These are phyloP conservation scores for Penicillium sp. DNA, from an alignment of 2,329 filamentous ascomycete species.

Conservation along the genomic window DNA sequence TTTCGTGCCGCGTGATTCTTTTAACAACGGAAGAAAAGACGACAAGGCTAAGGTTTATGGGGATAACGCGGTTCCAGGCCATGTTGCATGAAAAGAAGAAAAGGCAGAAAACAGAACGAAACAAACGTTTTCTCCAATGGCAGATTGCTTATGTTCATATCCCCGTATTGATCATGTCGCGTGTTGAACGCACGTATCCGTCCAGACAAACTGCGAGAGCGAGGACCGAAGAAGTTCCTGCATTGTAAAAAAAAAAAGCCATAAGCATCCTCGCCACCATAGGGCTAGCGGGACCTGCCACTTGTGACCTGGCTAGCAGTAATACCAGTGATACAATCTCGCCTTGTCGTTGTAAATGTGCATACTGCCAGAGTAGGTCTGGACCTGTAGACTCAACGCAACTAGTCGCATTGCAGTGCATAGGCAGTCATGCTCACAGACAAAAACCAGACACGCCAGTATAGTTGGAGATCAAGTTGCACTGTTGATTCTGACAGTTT, in stretches of 20 bases:
- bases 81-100: conserved; percentile 13
- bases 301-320: neutral
- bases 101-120: conserved; percentile 9
- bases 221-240: neutral
- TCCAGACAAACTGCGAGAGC: conserved; percentile 1
- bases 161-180: conserved; percentile 8
- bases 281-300: neutral
- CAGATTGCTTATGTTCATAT: neutral
- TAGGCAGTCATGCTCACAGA: neutral
- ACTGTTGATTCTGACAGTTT: neutral
- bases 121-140: conserved; percentile 3
- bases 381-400: neutral
- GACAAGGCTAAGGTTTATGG: conserved; percentile 2
- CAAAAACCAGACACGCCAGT: conserved; percentile 2
- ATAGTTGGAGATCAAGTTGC: neutral
- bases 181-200: conserved; percentile 21
- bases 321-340: conserved; percentile 3
- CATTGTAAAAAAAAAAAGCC: neutral
- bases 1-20: neutral
- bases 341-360: conserved; percentile 1
- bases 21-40: neutral
- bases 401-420: neutral
- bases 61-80: neutral
- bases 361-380: neutral
- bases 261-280: neutral